A percentile compares a stretch with the other conserved stretches of the same genome.
Conservation (phyloP, 2,329 filamentous ascomycete species). For the Aspergillus sp. region DNA sequence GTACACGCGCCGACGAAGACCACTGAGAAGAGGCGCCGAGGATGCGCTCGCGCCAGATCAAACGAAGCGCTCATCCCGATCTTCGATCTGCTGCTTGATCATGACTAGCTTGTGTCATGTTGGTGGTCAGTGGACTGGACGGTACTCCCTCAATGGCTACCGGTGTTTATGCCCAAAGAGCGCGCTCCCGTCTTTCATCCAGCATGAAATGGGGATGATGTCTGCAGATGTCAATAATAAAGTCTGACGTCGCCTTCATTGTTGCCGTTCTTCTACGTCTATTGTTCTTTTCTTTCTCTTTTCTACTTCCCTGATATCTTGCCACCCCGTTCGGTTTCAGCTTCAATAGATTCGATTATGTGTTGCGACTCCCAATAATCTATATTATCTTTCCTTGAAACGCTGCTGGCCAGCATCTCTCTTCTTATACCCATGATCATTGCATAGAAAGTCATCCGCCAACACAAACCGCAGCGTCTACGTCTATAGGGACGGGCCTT, state of each 20-base stretch:
- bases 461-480: background rate
- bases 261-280: background rate
- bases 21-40: conserved; percentile 12
- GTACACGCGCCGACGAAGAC: conserved; percentile 19
- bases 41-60: conserved; percentile 22
- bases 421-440: background rate
- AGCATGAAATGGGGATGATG: background rate
- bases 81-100: background rate
- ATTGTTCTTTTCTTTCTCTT: conserved; percentile 1
- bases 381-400: conserved; percentile 2
- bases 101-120: background rate
- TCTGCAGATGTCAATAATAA: conserved; percentile 5
- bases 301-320: conserved; percentile 4
- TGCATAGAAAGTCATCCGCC: background rate
- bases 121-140: background rate
- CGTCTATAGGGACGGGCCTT: background rate
- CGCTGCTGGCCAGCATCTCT: conserved; percentile 19
- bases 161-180: background rate
- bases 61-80: conserved; percentile 15
- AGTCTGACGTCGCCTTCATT: background rate
- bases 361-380: conserved; percentile 15
- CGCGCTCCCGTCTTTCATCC: background rate
- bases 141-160: background rate
- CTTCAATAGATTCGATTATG: conserved; percentile 15
- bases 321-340: conserved; percentile 8